A percentile compares a stretch with the other conserved stretches of the same genome.
phyloP scores from a whole-genome alignment of 371 early-diverging fungal genomes.

The Batkoa obscura region DNA sequence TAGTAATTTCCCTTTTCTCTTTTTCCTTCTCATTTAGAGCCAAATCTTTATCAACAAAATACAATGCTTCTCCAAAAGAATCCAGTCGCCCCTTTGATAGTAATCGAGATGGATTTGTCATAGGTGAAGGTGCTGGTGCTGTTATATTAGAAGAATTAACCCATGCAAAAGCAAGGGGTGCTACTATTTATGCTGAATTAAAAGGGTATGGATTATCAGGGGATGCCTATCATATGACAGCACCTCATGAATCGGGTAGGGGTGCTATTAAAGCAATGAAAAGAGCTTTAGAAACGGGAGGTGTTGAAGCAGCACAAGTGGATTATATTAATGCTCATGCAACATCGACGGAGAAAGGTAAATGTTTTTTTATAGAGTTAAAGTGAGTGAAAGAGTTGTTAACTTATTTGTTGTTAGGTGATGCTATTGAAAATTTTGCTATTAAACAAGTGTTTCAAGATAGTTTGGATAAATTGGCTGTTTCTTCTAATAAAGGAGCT shows the following conservation, averaged over 20 bases:
- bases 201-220: slow-evolving; percentile 81
- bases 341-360: slow-evolving; percentile 63
- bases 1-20: not conserved
- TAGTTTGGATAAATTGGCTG: slow-evolving; percentile 24
- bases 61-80: slow-evolving; percentile 48
- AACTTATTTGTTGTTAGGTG: too few relatives aligned
- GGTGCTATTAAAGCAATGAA: slow-evolving; percentile 78
- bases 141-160: slow-evolving; percentile 81
- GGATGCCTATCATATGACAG: slow-evolving; percentile 87
- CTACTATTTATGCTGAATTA: slow-evolving; percentile 76
- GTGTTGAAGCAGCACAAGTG: slow-evolving; percentile 33
- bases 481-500: slow-evolving; percentile 82
- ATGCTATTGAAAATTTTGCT: too few relatives aligned
- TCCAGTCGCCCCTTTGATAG: slow-evolving; percentile 83
- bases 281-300: slow-evolving; percentile 46
- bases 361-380: too few relatives aligned
- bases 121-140: slow-evolving; percentile 85
- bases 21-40: slow-evolving; percentile 23
- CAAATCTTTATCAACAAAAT: slow-evolving; percentile 58
- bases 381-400: too few relatives aligned
- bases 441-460: too few relatives aligned
- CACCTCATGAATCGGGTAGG: slow-evolving; percentile 65
- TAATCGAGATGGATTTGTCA: slow-evolving; percentile 79
- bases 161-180: slow-evolving; percentile 71
- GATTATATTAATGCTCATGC: slow-evolving; percentile 93